Percentiles rank a stretch among this genome's conserved stretches.
phyloP scores from a whole-genome alignment of 202 grass and related monocot genomes.

The Schoenoplectus tabernaemontani region DNA sequence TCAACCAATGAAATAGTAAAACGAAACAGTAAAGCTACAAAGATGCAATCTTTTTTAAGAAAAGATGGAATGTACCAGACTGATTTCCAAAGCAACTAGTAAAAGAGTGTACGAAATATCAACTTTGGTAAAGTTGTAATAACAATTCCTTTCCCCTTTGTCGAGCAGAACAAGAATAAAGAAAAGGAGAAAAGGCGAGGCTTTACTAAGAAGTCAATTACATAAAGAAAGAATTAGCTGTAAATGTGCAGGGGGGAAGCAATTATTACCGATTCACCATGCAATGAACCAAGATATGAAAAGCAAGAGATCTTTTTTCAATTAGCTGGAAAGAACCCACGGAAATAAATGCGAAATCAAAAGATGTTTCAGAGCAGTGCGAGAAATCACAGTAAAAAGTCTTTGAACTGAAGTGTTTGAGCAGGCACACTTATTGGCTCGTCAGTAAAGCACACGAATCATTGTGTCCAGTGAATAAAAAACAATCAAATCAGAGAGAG shows the following conservation, averaged over 20 bases:
- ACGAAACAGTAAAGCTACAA: not conserved
- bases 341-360: not conserved
- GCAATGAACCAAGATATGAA: not conserved
- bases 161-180: not conserved
- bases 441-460: not conserved
- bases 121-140: not conserved
- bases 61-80: not conserved
- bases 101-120: not conserved
- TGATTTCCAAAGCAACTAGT: not conserved
- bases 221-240: not conserved
- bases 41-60: not conserved
- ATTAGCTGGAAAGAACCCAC: conserved; percentile 1
- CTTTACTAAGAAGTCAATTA: not conserved
- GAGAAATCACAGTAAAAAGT: not conserved
- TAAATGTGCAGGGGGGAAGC: not conserved
- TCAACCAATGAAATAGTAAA: not conserved
- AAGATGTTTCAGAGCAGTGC: not conserved
- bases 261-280: not conserved
- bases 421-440: not conserved
- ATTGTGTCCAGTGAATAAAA: not conserved
- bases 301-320: conserved; percentile 7
- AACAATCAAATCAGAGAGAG: not conserved
- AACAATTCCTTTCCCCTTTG: not conserved
- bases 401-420: not conserved
- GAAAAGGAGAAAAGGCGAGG: not conserved